Conservation (phyloP, 495 filamentous ascomycete genomes). For the Evansstolkia leycettana region DNA sequence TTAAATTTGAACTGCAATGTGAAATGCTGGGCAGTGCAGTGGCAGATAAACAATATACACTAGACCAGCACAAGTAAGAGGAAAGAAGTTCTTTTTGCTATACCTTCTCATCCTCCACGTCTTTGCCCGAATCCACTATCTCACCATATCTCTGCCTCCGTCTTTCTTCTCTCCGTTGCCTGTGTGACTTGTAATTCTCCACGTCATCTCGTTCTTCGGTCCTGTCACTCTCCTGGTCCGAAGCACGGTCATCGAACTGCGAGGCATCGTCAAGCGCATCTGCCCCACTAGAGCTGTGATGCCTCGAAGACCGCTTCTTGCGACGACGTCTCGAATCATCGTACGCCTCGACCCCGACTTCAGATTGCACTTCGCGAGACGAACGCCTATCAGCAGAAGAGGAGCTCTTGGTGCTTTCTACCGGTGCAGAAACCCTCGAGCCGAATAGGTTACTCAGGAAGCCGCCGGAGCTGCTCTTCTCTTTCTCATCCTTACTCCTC, state of each 20-base stretch:
- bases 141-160: slow-evolving; percentile 29
- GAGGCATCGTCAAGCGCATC: slow-evolving; percentile 14
- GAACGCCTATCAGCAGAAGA: slow-evolving; percentile 22
- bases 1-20: slow-evolving; percentile 1
- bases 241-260: slow-evolving; percentile 12
- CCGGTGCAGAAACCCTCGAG: slow-evolving; percentile 22
- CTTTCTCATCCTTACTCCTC: slow-evolving; percentile 19
- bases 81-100: slow-evolving; percentile 26
- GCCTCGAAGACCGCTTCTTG: slow-evolving; percentile 29
- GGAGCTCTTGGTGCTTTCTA: slow-evolving; percentile 14
- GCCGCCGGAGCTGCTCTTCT: slow-evolving; percentile 18
- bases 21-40: slow-evolving; percentile 7
- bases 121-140: slow-evolving; percentile 20
- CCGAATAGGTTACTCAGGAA: slow-evolving; percentile 28
- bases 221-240: slow-evolving; percentile 15
- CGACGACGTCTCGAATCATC: slow-evolving; percentile 27
- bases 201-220: slow-evolving; percentile 9
- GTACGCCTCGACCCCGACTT: slow-evolving; percentile 24
- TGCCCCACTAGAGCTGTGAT: slow-evolving; percentile 23
- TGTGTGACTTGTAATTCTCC: slow-evolving; percentile 24
- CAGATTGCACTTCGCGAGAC: slow-evolving; percentile 27
- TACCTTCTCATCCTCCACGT: slow-evolving; percentile 31
- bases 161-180: slow-evolving; percentile 27
- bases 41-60: slow-evolving; percentile 5
- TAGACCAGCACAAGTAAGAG: slow-evolving; percentile 5